Conservation (phyloP, 2,329 filamentous ascomycete genomes). For the Fusarium paranaense region DNA sequence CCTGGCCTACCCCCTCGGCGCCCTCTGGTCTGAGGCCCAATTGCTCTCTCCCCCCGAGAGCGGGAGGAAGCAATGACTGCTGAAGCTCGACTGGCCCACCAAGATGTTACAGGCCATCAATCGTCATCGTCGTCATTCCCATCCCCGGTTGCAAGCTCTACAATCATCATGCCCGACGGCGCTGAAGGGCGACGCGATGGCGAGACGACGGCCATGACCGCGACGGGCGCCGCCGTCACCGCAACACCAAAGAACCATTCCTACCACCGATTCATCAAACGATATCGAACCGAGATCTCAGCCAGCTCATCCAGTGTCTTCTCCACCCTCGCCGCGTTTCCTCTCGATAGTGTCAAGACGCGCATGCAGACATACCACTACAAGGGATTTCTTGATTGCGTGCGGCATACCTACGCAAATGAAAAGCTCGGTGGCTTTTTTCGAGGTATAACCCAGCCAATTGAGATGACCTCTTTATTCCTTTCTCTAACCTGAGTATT, state of each 20-base stretch:
- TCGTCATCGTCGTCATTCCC: slow-evolving; percentile 41
- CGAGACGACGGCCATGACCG: slow-evolving; percentile 41
- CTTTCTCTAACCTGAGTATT: slow-evolving; percentile 23
- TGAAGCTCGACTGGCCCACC: slow-evolving; percentile 51
- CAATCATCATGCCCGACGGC: slow-evolving; percentile 43
- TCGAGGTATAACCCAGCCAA: slow-evolving; percentile 67
- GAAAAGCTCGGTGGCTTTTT: slow-evolving; percentile 84
- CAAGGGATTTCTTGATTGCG: slow-evolving; percentile 78
- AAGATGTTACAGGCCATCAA: slow-evolving; percentile 53
- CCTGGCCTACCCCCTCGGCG: slow-evolving; percentile 8
- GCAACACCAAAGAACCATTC: slow-evolving; percentile 14
- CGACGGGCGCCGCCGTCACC: slow-evolving; percentile 29
- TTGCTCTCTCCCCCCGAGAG: slow-evolving; percentile 36
- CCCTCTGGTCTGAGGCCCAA: slow-evolving; percentile 31
- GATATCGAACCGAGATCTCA: slow-evolving; percentile 83
- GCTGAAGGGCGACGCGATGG: slow-evolving; percentile 46
- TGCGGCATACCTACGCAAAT: slow-evolving; percentile 78
- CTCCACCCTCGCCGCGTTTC: slow-evolving; percentile 84
- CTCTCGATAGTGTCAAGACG: slow-evolving; percentile 89
- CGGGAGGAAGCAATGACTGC: slow-evolving; percentile 51
- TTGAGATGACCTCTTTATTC: slow-evolving; percentile 2
- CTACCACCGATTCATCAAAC: slow-evolving; percentile 67
- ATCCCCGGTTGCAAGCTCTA: slow-evolving; percentile 42
- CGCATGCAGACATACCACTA: slow-evolving; percentile 91
- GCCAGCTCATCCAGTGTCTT: slow-evolving; percentile 82